Conservation (phyloP, 2,329 filamentous ascomycete genomes). For the Colletotrichum neosansevieriae region DNA sequence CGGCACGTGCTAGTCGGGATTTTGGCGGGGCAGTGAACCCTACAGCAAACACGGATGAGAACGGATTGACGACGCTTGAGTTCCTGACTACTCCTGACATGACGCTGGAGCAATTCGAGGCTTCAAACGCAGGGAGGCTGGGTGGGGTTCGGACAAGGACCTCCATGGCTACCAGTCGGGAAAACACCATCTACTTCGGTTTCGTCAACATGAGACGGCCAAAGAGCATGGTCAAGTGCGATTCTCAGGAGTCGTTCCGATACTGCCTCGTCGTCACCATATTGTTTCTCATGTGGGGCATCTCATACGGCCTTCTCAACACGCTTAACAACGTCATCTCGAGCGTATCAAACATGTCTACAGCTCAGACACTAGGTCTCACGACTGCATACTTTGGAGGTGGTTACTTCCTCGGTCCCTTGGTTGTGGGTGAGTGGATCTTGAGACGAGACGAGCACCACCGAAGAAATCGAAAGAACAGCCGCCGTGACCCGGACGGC, state of each 20-base stretch:
- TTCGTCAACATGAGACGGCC: slow-evolving; percentile 79
- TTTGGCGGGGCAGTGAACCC: slow-evolving; percentile 11
- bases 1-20: slow-evolving; percentile 27
- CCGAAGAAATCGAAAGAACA: slow-evolving; percentile 54
- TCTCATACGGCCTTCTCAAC: slow-evolving; percentile 89
- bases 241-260: slow-evolving; percentile 73
- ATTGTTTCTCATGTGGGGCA: slow-evolving; percentile 89
- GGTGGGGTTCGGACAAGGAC: slow-evolving; percentile 47
- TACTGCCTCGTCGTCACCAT: slow-evolving; percentile 82
- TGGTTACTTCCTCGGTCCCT: slow-evolving; percentile 76
- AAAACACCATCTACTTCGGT: slow-evolving; percentile 75
- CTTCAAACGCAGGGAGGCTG: slow-evolving; percentile 42
- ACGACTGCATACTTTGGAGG: slow-evolving; percentile 79
- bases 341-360: slow-evolving; percentile 69
- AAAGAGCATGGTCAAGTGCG: slow-evolving; percentile 78
- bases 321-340: slow-evolving; percentile 81
- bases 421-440: slow-evolving; percentile 77
- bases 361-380: slow-evolving; percentile 73
- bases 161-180: slow-evolving; percentile 51
- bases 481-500: slow-evolving; percentile 52
- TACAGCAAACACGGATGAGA: slow-evolving; percentile 31
- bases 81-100: slow-evolving; percentile 59
- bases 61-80: slow-evolving; percentile 54
- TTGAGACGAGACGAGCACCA: slow-evolving; percentile 75
- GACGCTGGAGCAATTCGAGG: slow-evolving; percentile 35